Conservation (phyloP, 805 yeast species). For the Metschnikowia anglica region DNA sequence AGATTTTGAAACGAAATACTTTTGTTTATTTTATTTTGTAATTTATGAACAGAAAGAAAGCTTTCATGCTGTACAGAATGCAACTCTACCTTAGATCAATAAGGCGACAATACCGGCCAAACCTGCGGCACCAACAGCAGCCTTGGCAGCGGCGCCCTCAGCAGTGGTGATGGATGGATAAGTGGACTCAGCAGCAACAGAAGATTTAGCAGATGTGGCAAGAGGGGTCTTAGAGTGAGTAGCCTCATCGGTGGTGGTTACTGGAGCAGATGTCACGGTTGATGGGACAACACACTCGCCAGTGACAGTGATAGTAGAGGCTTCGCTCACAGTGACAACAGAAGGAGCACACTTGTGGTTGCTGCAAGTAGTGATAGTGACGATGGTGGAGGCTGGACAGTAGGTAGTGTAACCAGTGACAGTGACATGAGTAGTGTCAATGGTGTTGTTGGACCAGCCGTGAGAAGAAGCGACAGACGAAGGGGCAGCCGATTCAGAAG, state of each 20-base stretch:
- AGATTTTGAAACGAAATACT: no score
- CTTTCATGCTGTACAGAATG: neutral
- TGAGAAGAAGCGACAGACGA: neutral
- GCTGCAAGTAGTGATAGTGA: conserved; percentile 35
- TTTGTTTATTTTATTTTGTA: neutral
- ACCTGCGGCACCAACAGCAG: conserved; percentile 25
- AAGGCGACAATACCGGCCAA: conserved; percentile 18
- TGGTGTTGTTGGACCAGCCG: neutral
- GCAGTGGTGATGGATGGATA: conserved; percentile 3
- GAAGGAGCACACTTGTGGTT: conserved; percentile 29
- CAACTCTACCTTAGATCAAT: conserved; percentile 7
- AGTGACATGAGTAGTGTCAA: conserved; percentile 30
- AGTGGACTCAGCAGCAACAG: conserved; percentile 1
- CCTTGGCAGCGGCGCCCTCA: conserved; percentile 37
- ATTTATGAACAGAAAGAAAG: neutral
- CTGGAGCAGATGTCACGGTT: conserved; percentile 30
- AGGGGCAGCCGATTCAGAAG: neutral
- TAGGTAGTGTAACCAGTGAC: conserved; percentile 3
- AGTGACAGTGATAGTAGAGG: conserved; percentile 35
- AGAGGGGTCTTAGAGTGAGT: neutral
- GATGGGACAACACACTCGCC: conserved; percentile 31
- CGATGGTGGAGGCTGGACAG: conserved; percentile 24
- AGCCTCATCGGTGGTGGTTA: conserved; percentile 19
- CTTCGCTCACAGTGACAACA: conserved; percentile 28
- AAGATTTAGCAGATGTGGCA: conserved; percentile 18